Conservation (phyloP, 2,329 filamentous ascomycete species). For the Didymella keratinophila region DNA sequence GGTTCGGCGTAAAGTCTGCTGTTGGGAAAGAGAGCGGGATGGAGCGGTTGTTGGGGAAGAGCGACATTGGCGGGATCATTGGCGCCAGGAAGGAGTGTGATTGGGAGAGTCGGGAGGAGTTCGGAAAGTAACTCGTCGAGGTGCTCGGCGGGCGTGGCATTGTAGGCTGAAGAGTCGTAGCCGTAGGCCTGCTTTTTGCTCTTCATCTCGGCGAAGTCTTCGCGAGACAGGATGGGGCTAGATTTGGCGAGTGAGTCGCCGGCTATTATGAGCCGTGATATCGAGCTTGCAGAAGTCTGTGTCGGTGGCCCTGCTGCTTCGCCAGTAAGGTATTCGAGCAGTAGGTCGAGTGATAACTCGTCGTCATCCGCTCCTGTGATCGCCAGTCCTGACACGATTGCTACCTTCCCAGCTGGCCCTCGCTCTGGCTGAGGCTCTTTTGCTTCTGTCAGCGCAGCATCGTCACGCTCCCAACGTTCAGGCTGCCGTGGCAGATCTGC, state of each 20-base stretch:
- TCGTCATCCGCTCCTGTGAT: conserved; percentile 82
- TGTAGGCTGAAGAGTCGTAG: conserved; percentile 89
- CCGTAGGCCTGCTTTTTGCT: conserved; percentile 82
- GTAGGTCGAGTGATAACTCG: conserved; percentile 75
- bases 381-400: conserved; percentile 85
- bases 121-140: conserved; percentile 84
- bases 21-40: conserved; percentile 87
- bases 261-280: conserved; percentile 87
- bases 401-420: conserved; percentile 72
- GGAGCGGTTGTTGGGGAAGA: conserved; percentile 91
- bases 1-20: conserved; percentile 71
- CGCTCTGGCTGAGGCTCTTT: conserved; percentile 50
- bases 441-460: conserved; percentile 45
- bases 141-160: conserved; percentile 81
- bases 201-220: conserved; percentile 55
- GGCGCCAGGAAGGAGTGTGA: conserved; percentile 86
- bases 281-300: conserved; percentile 69
- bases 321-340: conserved; percentile 87
- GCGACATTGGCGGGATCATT: conserved; percentile 88
- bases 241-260: conserved; percentile 78
- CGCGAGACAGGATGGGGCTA: conserved; percentile 56
- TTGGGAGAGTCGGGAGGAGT: conserved; percentile 82
- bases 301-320: conserved; percentile 71
- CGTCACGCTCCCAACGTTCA: conserved; percentile 76
- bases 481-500: conserved; percentile 86